phyloP scores from a whole-genome alignment of 1,284 basidiomycete species.

The Mrakiaceae sp. region DNA sequence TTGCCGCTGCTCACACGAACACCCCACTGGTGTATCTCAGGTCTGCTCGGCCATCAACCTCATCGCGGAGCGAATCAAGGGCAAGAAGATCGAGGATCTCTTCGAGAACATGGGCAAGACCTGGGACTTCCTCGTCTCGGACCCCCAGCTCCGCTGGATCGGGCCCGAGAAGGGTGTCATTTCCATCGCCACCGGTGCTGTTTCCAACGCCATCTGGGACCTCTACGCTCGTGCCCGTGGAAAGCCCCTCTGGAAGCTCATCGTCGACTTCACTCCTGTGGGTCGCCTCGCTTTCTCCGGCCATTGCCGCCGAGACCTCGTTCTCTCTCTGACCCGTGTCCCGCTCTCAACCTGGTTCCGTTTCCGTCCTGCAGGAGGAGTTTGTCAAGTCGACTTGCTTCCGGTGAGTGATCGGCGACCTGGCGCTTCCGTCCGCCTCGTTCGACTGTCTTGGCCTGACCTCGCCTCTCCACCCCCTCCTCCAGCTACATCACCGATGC shows the following conservation, averaged over 20 bases:
- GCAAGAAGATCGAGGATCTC: constrained; percentile 69
- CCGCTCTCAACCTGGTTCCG: neutral
- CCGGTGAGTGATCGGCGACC: constrained; percentile 33
- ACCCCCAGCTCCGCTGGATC: constrained; percentile 79
- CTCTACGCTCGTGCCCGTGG: constrained; percentile 40
- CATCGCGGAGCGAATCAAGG: constrained; percentile 66
- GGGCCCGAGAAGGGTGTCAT: constrained; percentile 43
- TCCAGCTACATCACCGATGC: constrained; percentile 73
- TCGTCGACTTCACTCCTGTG: constrained; percentile 43
- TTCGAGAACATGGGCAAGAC: constrained; percentile 81
- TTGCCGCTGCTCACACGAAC: neutral
- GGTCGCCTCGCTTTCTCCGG: constrained; percentile 14
- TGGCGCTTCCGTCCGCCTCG: neutral
- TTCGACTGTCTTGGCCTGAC: neutral
- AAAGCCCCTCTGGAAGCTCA: constrained; percentile 47
- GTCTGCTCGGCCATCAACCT: constrained; percentile 68
- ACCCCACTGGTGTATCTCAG: constrained; percentile 29
- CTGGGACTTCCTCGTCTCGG: constrained; percentile 66
- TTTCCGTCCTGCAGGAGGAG: constrained; percentile 49
- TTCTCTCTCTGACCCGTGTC: constrained; percentile 18
- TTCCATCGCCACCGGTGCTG: constrained; percentile 42
- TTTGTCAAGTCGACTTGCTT: constrained; percentile 73
- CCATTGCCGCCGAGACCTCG: no score
- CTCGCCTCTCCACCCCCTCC: no score
- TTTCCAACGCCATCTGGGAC: constrained; percentile 42